Base-by-base conservation (phyloP, 129 eudicot species). In the Chrysanthemum seticuspe region DNA sequence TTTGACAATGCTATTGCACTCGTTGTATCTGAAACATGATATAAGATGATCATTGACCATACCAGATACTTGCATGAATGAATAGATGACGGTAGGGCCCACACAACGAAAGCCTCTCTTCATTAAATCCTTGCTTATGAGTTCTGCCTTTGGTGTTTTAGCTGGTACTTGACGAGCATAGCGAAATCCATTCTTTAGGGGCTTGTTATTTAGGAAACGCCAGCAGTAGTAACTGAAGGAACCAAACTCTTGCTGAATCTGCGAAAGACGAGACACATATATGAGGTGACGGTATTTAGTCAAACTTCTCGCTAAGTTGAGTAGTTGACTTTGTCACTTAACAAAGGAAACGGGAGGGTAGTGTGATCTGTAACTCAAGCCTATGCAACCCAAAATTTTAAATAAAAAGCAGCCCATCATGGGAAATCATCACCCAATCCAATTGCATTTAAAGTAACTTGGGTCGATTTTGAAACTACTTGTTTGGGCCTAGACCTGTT, bases 31-130 rank as follows among this genome's bases (percentile, higher is more conserved):
- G 62, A 78, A 88, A 87, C 97, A 91, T 13, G 92, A 78, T 57
- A 77, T 44, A 40, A 91, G 92, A 81, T 91, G 97, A 70, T 91
- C 96, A 14, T 88, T 91, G 36, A 81, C 86, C 85, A 91, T 73
- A 3, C 97, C 97, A 11, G 97, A 73, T 1, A 85, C 85, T 85
- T 91, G 97, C 97, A 91, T 91, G 64, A 91, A 91, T 16, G 97
- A 80, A 70, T 91, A 91, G 27, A 91, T 73, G 18, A 91, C 83
- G 3, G 90, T 88, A 3, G 97, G 96, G 16, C 97, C 96, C 23
- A 91, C 96, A 21, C 85, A 91, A 16, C 86, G 78, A 73, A 91
- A 88, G 9, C 97, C 97, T 78, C 96, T 88, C 19, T 31, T 72
- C 85, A 88, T 82, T 73, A 91, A 53, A 83, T 91, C 97, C 73